These are phyloP conservation scores for Aureobasidium sp. DNA, from an alignment of 2,329 filamentous ascomycete species.

Conservation along the genomic window DNA sequence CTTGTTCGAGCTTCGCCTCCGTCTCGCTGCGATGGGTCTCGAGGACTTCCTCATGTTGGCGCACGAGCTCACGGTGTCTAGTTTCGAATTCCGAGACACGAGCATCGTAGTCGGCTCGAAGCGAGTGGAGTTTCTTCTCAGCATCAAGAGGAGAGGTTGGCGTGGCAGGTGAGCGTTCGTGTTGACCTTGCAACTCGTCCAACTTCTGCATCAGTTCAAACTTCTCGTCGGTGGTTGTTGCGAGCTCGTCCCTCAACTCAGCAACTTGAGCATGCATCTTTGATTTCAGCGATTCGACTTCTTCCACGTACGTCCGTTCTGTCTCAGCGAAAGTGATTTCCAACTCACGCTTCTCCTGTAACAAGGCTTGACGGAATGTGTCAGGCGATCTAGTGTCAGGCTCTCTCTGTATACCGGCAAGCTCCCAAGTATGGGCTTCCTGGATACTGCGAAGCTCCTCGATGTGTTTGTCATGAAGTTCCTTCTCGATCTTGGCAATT, in stretches of 20 bases:
- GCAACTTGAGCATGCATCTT: neutral
- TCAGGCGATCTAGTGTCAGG: neutral
- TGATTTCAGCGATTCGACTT: neutral
- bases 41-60: constrained; percentile 1
- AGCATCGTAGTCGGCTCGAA: constrained; percentile 3
- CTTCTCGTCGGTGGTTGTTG: neutral
- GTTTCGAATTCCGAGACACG: constrained; percentile 5
- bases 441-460: constrained; percentile 11
- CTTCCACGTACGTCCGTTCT: neutral
- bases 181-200: neutral
- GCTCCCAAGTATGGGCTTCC: neutral
- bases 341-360: neutral
- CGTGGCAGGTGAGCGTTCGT: neutral
- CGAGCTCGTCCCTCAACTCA: constrained; percentile 6
- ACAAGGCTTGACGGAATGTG: neutral
- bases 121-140: neutral
- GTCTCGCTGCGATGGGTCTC: neutral
- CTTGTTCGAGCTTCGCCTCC: neutral
- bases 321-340: neutral
- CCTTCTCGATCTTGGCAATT: neutral
- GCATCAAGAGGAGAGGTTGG: neutral
- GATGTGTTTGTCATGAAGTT: constrained; percentile 2
- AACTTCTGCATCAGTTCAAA: constrained; percentile 2
- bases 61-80: neutral
- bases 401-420: constrained; percentile 2